These are phyloP conservation scores for Yamagishiella unicocca DNA, from an alignment of 139 green algal genomes.

Conservation along the genomic window DNA sequence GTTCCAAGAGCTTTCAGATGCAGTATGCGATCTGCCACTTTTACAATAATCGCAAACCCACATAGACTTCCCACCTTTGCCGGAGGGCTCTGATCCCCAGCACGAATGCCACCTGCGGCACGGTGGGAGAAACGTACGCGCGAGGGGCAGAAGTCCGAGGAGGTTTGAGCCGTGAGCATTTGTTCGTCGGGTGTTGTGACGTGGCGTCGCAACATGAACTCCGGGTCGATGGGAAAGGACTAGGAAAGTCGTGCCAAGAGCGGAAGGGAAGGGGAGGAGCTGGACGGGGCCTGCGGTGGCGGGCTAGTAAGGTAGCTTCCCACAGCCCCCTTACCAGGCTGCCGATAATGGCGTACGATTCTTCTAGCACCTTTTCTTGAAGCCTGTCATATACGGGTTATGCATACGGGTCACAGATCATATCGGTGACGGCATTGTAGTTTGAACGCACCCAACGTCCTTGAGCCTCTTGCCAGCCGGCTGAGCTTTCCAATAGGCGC, in stretches of 20 bases:
- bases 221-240: neutral
- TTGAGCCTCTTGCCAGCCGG: neutral
- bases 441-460: neutral
- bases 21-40: neutral
- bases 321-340: neutral
- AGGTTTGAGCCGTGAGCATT: neutral
- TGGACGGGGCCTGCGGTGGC: neutral
- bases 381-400: neutral
- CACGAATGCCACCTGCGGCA: slow-evolving; percentile 1
- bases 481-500: neutral
- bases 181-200: neutral
- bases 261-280: neutral
- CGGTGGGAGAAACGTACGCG: neutral
- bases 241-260: neutral
- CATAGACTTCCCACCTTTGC: too few species aligned
- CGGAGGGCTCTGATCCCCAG: neutral
- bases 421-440: neutral
- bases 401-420: neutral
- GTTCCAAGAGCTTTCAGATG: neutral
- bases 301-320: neutral
- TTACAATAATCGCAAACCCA: neutral
- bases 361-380: slow-evolving; percentile 20
- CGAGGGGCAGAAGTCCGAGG: neutral
- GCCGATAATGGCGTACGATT: slow-evolving; percentile 7
- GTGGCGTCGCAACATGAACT: neutral